Evolutionary conservation across 2,329 filamentous ascomycete species (phyloP).

Genomic region (Cladophialophora exuberans): DNA sequence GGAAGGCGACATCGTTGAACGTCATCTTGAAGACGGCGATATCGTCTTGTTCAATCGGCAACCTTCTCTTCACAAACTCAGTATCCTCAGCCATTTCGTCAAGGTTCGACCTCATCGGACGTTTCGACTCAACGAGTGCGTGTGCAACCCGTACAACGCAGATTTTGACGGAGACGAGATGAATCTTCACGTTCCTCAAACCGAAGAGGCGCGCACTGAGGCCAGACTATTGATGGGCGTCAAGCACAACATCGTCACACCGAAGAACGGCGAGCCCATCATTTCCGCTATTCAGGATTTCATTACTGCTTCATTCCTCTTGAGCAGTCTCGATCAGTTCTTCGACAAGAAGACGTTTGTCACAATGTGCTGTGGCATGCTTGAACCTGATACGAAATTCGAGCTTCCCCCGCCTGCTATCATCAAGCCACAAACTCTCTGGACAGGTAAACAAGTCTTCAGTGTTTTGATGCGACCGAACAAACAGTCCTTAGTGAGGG

Average conservation of each 20-base stretch:
- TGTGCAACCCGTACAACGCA: conserved; percentile 96
- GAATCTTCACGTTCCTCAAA: conserved; percentile 97
- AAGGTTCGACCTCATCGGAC: conserved; percentile 95
- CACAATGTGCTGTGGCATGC: conserved; percentile 92
- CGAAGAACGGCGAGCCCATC: conserved; percentile 96
- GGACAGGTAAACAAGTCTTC: conserved; percentile 98
- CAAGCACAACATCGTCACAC: conserved; percentile 92
- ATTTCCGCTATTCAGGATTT: conserved; percentile 99
- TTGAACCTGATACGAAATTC: conserved; percentile 74
- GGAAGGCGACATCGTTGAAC: conserved; percentile 87
- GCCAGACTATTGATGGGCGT: conserved; percentile 97
- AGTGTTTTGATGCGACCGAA: conserved; percentile 90
- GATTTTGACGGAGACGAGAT: conserved; percentile 99
- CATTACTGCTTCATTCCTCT: conserved; percentile 89
- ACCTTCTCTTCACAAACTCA: conserved; percentile 95
- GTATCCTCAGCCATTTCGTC: conserved; percentile 93
- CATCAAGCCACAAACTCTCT: conserved; percentile 80
- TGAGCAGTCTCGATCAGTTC: conserved; percentile 92
- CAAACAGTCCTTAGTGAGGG: conserved; percentile 74
- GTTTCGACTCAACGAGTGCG: conserved; percentile 96
- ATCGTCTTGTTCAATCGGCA: conserved; percentile 98
- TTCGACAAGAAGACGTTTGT: conserved; percentile 87
- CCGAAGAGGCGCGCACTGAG: conserved; percentile 92
- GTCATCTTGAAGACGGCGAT: conserved; percentile 92
- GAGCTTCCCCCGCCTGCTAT: conserved; percentile 87